Evolutionary conservation across 2,329 filamentous ascomycete species (phyloP), one percentile per base, ranked within the genome.

Genomic region (Pseudogymnoascus sp.): DNA sequence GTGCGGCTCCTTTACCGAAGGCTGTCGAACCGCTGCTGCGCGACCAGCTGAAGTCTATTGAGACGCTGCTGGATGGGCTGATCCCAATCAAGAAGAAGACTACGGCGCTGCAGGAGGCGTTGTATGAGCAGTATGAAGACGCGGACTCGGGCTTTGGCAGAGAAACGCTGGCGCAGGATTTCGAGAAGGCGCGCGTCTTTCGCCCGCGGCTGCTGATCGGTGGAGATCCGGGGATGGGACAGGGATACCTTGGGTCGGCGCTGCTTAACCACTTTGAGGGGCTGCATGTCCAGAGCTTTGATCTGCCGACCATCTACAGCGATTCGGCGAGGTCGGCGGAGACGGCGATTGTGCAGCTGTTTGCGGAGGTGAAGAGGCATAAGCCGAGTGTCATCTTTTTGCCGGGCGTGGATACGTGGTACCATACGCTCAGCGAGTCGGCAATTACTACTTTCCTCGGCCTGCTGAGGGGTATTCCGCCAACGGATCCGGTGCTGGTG

Each of bases 351-450:
- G 91, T 96, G 11, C 87, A 92, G 66, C 80, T 96, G 6, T 97
- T 99, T 70, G 86, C 90, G 0, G 94, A 97, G 76, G 90, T 96
- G 37, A 90, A 93, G 73, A 86, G 92, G 37, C 92, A 97, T 72
- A 97, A 96, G 73, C 94, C 94, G 0, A 95, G 92, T 72, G 90
- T 97, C 37, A 94, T 99, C 59, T 97, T 92, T 74, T 89, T 99
- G 43, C 93, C 94, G 2, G 88, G 92, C 67, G 84, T 97, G 57
- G 89, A 96, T 67, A 83, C 87, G 6, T 99, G 94, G 94, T 93
- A 91, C 71, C 67, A 68, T 16, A 81, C 79, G 25, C 70, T 87
- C 16, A 71, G 73, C n/a, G 76, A 77, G 6, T 86, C 89, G 0
- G 84, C 87, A 2, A 84, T 96, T 61, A 86, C 87, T 35, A 94